A percentile compares a stretch with the other conserved stretches of the same genome.
phyloP scores from a whole-genome alignment of 257 asterid species.

The Solanum microdontum region DNA sequence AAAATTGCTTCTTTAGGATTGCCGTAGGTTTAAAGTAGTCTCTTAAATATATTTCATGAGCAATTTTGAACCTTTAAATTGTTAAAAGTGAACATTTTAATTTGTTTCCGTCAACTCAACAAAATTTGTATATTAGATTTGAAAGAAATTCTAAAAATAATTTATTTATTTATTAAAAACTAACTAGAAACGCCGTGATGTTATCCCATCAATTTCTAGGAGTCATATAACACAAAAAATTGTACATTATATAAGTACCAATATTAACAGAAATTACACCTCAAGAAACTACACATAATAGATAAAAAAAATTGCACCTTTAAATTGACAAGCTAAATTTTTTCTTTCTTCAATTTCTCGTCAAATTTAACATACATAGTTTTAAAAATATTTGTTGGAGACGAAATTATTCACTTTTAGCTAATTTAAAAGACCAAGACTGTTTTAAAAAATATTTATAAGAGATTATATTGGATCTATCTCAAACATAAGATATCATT shows the following conservation, averaged over 20 bases:
- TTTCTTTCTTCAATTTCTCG: not conserved
- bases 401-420: not conserved
- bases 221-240: not conserved
- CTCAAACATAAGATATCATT: not conserved
- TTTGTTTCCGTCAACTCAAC: not conserved
- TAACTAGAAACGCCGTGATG: not conserved
- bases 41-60: not conserved
- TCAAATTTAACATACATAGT: not conserved
- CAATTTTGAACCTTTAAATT: not conserved
- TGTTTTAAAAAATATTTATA: not conserved
- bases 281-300: not conserved
- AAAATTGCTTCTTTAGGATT: not conserved
- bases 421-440: not conserved
- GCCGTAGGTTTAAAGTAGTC: not conserved
- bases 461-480: not conserved
- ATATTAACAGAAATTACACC: not conserved
- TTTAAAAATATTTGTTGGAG: not conserved
- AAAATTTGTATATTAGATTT: not conserved
- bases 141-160: not conserved
- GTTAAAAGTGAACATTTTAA: not conserved
- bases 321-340: too few relatives aligned
- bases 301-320: not conserved
- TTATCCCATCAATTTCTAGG: not conserved
- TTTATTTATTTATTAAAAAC: too few relatives aligned
- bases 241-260: not conserved